phyloP scores from a whole-genome alignment of 495 filamentous ascomycete genomes.

The Pyrenula aspistea region DNA sequence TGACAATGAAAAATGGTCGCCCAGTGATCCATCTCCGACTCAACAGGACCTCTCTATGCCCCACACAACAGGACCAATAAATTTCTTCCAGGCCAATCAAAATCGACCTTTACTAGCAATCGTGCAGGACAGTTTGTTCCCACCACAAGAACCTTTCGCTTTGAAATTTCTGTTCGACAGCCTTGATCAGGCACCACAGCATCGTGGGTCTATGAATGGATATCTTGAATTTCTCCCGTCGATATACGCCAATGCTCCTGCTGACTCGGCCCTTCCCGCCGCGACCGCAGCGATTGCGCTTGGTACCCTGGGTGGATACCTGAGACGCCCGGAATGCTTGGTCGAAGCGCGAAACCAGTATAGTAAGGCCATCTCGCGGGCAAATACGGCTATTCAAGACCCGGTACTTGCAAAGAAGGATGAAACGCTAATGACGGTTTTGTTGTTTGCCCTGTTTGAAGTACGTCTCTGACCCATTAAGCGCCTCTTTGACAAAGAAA shows the following conservation, averaged over 20 bases:
- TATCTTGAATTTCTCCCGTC: not conserved
- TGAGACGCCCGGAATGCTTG: not conserved
- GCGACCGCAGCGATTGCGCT: not conserved
- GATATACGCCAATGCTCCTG: not conserved
- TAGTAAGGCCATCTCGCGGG: not conserved
- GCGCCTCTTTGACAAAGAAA: too few relatives aligned
- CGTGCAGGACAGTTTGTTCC: not conserved
- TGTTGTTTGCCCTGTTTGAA: not conserved
- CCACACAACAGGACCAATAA: not conserved
- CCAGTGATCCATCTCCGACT: not conserved
- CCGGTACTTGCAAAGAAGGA: not conserved
- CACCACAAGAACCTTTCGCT: not conserved
- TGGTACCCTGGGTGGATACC: not conserved
- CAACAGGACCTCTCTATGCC: not conserved
- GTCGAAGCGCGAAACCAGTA: not conserved
- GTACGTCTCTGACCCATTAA: not conserved
- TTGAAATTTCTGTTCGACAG: not conserved
- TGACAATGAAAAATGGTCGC: too few relatives aligned
- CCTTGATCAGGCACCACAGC: not conserved
- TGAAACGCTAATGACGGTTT: not conserved
- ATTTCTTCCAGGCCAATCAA: not conserved
- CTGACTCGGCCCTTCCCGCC: not conserved
- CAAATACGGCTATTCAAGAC: not conserved
- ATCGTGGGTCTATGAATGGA: not conserved
- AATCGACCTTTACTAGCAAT: not conserved